Evolutionary conservation across 139 green algal species (phyloP).

Genomic region (Limnomonas spitsbergensis): DNA sequence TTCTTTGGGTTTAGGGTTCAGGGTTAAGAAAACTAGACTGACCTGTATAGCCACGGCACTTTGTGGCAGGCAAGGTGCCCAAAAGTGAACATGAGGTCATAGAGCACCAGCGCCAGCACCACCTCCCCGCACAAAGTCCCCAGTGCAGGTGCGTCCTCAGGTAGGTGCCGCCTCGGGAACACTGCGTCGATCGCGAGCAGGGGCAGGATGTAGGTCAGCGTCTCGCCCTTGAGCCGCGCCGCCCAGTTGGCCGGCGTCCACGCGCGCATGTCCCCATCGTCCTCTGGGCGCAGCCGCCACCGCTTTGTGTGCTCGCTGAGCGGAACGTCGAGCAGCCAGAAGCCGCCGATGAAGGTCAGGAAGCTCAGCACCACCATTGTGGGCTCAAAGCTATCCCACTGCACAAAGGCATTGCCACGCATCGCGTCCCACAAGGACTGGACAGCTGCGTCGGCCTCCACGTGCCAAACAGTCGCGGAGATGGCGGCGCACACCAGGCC

Average conservation of each 20-base stretch:
- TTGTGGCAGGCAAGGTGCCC: constrained; percentile 31
- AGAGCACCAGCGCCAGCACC: constrained; percentile 24
- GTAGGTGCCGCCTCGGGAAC: constrained; percentile 25
- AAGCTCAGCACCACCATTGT: not conserved
- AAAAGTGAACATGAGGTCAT: constrained; percentile 33
- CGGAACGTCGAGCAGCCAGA: not conserved
- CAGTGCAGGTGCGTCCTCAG: constrained; percentile 17
- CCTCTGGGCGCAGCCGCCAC: too few relatives aligned
- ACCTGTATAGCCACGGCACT: not conserved
- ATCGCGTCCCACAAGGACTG: too few relatives aligned
- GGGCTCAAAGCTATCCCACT: not conserved
- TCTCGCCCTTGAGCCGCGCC: too few relatives aligned
- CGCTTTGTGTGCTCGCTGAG: not conserved
- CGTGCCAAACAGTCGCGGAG: too few relatives aligned
- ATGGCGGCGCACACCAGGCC: too few relatives aligned
- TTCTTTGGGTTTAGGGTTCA: not conserved
- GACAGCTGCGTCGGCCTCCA: too few relatives aligned
- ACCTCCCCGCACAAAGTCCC: constrained; percentile 21
- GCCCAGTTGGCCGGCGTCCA: too few relatives aligned
- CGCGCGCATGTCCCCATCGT: too few relatives aligned
- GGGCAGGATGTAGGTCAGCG: constrained; percentile 21
- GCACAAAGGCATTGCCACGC: too few relatives aligned
- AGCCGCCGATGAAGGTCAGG: not conserved
- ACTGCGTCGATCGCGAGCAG: constrained; percentile 24
- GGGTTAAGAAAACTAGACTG: not conserved